Percentiles rank a stretch among this genome's conserved stretches.
Conservation (phyloP, 176 grass and related monocot genomes). For the Hordeum vulgare region MorexV3_pseudomolecules_assembly NC_058520.1:567919718-567920217, state of each 20-base stretch:
- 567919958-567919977: not conserved
- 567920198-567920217: not conserved
- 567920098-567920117: not conserved
- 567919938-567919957: too few relatives aligned
- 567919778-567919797: not conserved
- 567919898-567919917: not conserved
- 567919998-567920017: not conserved
- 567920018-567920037: not conserved
- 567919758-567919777: too few relatives aligned
- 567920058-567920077: not conserved
- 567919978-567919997: not conserved
- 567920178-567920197: not conserved
- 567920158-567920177: not conserved
- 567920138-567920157: not conserved
- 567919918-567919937: too few relatives aligned
- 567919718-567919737: too few relatives aligned
- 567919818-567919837: not conserved
- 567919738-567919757: too few relatives aligned
- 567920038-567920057: not conserved
- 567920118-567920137: not conserved
- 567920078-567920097: not conserved
- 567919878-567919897: not conserved
- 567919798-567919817: conserved; percentile 23
- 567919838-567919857: not conserved
- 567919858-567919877: not conserved